Conservation (phyloP, 179 eudicot species). For the Spergularia azorica region DNA sequence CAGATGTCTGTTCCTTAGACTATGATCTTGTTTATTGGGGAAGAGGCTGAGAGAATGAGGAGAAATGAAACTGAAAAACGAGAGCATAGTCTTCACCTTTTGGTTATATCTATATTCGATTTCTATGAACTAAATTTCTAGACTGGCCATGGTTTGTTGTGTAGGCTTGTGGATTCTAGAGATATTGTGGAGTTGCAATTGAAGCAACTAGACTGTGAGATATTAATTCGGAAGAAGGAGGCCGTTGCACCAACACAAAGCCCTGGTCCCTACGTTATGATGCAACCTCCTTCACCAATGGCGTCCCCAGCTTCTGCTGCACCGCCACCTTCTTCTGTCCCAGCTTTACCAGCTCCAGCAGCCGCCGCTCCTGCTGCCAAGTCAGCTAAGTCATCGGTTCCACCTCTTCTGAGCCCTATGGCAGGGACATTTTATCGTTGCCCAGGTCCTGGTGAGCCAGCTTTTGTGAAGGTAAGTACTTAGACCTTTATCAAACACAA, state of each 20-base stretch:
- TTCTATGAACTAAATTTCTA: background rate
- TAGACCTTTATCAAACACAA: slow-evolving; percentile 6
- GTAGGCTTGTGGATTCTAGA: slow-evolving; percentile 94
- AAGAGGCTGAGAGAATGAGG: background rate
- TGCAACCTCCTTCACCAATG: slow-evolving; percentile 56
- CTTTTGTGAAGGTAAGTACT: slow-evolving; percentile 78
- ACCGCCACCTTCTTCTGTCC: slow-evolving; percentile 39
- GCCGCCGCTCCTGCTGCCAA: slow-evolving; percentile 51
- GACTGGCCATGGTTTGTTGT: background rate
- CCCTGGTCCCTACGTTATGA: slow-evolving; percentile 52
- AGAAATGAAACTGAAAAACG: background rate
- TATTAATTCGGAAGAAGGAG: slow-evolving; percentile 79
- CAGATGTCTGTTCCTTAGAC: too few relatives aligned
- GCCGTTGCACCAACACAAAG: slow-evolving; percentile 61
- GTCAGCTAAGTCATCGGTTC: slow-evolving; percentile 63
- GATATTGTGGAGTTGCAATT: slow-evolving; percentile 85
- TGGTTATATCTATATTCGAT: background rate
- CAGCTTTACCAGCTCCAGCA: slow-evolving; percentile 40
- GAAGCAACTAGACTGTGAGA: slow-evolving; percentile 88
- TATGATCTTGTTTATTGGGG: background rate
- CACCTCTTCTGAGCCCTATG: slow-evolving; percentile 88
- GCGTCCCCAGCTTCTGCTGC: slow-evolving; percentile 33
- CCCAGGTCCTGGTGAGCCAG: slow-evolving; percentile 87
- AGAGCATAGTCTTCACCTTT: background rate
- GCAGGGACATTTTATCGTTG: slow-evolving; percentile 91